A percentile compares a stretch with the other conserved stretches of the same genome.
These are phyloP conservation scores for Cercospora berteroae DNA, from an alignment of 2,329 filamentous ascomycete species.

Conservation along the genomic window DNA sequence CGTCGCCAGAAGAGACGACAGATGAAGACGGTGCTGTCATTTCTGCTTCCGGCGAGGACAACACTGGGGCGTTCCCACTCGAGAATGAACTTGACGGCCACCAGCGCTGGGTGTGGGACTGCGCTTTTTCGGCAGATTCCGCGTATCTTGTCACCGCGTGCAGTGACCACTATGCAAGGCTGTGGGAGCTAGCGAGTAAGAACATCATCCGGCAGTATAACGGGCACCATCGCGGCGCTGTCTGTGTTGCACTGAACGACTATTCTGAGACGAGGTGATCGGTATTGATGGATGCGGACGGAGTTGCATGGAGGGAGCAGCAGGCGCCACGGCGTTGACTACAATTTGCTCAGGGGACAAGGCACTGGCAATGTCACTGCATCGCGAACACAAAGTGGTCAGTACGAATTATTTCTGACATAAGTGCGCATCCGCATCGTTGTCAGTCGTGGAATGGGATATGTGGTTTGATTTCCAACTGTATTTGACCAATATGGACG, in stretches of 20 bases:
- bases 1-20: slow-evolving; percentile 18
- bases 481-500: neutral
- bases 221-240: slow-evolving; percentile 85
- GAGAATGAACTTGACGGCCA: slow-evolving; percentile 86
- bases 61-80: slow-evolving; percentile 65
- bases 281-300: neutral
- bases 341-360: neutral
- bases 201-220: slow-evolving; percentile 94
- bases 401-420: neutral
- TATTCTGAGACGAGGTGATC: slow-evolving; percentile 36
- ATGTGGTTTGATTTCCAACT: neutral
- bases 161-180: slow-evolving; percentile 85
- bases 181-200: slow-evolving; percentile 86
- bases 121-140: slow-evolving; percentile 88
- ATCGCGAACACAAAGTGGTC: neutral
- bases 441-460: neutral
- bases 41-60: slow-evolving; percentile 28
- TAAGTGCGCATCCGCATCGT: neutral
- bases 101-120: slow-evolving; percentile 97
- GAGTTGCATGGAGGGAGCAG: too few relatives aligned
- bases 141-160: slow-evolving; percentile 92
- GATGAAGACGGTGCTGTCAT: slow-evolving; percentile 16
- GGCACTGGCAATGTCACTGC: neutral
- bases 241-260: slow-evolving; percentile 90
- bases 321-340: neutral